These are phyloP conservation scores for Myxozyma kluyveri DNA, from an alignment of 805 yeast genomes.

Conservation along the genomic window DNA sequence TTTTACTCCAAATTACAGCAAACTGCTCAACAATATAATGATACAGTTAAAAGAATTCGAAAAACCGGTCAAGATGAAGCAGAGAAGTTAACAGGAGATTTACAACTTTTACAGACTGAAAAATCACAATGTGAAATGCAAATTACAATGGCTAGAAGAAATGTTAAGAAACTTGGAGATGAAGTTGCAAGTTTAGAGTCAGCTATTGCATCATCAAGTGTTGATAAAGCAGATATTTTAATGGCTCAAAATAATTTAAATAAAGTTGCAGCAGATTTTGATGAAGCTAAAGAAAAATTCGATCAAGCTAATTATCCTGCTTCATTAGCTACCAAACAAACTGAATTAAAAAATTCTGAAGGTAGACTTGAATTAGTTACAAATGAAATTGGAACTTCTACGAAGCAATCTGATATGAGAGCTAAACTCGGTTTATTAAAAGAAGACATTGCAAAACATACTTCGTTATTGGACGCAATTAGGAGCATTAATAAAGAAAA, in stretches of 20 bases:
- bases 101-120: constrained; percentile 33
- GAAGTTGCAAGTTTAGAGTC: constrained; percentile 43
- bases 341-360: constrained; percentile 28
- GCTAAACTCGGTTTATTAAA: constrained; percentile 51
- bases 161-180: constrained; percentile 26
- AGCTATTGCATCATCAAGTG: constrained; percentile 42
- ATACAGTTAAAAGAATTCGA: constrained; percentile 17
- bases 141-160: constrained; percentile 7
- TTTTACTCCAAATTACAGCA: constrained; percentile 10
- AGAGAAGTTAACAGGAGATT: constrained; percentile 28
- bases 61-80: constrained; percentile 37
- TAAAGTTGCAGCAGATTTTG: constrained; percentile 44
- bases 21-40: constrained; percentile 3
- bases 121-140: constrained; percentile 33
- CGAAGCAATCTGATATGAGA: constrained; percentile 56
- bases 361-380: constrained; percentile 50
- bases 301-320: constrained; percentile 13
- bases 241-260: constrained; percentile 40
- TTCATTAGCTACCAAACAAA: constrained; percentile 1
- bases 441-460: constrained; percentile 42
- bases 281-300: constrained; percentile 10
- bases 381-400: constrained; percentile 50
- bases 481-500: constrained; percentile 31
- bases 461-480: constrained; percentile 37
- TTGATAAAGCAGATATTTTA: constrained; percentile 50